These are phyloP conservation scores for Combretum micranthum DNA, from an alignment of 345 rosid genomes.

Conservation along the genomic window DNA sequence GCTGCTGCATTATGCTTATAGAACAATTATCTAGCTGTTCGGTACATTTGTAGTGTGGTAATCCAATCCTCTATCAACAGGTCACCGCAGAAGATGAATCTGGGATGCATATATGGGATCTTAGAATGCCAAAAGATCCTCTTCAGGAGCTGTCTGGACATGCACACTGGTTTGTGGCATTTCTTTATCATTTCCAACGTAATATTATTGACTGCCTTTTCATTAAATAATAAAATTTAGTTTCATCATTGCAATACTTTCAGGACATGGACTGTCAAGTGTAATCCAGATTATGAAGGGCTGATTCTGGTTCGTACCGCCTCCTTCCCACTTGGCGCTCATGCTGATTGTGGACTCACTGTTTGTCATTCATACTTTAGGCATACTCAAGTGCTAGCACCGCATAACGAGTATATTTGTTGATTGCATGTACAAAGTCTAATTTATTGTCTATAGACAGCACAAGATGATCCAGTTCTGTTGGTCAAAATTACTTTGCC, in stretches of 20 bases:
- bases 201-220: conserved; percentile 5
- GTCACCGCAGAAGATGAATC: conserved; percentile 77
- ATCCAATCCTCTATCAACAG: conserved; percentile 24
- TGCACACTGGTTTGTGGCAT: conserved; percentile 57
- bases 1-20: background rate
- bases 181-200: conserved; percentile 4
- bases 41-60: background rate
- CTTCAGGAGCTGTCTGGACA: conserved; percentile 76
- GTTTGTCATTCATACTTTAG: background rate
- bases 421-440: too few species aligned
- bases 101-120: conserved; percentile 74
- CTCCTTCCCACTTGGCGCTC: conserved; percentile 19
- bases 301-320: conserved; percentile 60
- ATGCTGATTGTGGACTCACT: background rate
- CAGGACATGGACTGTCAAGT: conserved; percentile 90
- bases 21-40: background rate
- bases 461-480: too few species aligned
- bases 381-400: background rate
- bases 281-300: conserved; percentile 78
- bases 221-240: background rate
- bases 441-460: too few species aligned
- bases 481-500: too few species aligned
- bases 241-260: conserved; percentile 15
- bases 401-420: too few species aligned
- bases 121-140: conserved; percentile 58